A percentile compares a stretch with the other conserved stretches of the same genome.
phyloP scores from a whole-genome alignment of 2,329 filamentous ascomycete species.

The Botrytis hyacinthi region DNA sequence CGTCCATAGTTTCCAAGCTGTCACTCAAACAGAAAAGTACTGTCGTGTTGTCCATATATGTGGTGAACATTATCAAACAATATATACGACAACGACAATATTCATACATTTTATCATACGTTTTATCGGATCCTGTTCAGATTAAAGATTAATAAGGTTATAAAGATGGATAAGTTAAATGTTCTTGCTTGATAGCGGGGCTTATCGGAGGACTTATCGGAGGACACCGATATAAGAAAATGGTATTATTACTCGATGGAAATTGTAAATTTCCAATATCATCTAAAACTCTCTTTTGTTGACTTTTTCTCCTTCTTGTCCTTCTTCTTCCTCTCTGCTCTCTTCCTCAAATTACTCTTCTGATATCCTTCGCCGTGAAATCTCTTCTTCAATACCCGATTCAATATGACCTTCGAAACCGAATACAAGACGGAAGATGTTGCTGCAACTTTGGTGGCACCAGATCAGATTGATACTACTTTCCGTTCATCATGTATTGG shows the following conservation, averaged over 20 bases:
- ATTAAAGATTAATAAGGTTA: neutral
- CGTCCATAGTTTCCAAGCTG: neutral
- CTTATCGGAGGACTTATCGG: constrained; percentile 24
- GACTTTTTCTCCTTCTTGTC: neutral
- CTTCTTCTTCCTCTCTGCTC: neutral
- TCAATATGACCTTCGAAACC: constrained; percentile 41
- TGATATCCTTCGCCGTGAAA: neutral
- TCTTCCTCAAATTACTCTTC: neutral
- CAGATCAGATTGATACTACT: constrained; percentile 58
- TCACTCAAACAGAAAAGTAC: neutral
- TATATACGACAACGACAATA: no score
- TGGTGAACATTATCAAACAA: neutral
- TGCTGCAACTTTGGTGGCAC: constrained; percentile 47
- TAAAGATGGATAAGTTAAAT: no score
- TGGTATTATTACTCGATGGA: constrained; percentile 32
- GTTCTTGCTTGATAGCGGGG: constrained; percentile 21
- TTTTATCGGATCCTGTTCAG: neutral
- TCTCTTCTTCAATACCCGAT: neutral
- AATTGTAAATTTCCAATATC: constrained; percentile 23
- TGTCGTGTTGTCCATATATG: neutral
- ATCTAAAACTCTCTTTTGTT: neutral
- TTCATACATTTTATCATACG: no score
- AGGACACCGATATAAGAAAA: constrained; percentile 22
- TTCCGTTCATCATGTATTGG: constrained; percentile 62
- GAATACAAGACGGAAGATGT: constrained; percentile 58